Conservation (phyloP, 805 yeast genomes). For the Komagataella pseudopastoris region DNA sequence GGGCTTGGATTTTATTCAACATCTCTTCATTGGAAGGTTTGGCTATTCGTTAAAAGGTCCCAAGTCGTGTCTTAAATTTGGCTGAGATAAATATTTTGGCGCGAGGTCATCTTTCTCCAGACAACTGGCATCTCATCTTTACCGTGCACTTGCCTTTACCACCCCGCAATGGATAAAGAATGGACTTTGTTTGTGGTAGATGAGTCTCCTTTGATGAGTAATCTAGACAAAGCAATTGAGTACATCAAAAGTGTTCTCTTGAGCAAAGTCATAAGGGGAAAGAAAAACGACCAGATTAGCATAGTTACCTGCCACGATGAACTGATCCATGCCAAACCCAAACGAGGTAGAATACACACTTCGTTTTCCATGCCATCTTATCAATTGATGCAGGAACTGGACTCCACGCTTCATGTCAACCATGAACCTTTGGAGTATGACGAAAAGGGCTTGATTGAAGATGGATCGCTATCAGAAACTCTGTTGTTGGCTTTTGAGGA, state of each 20-base stretch:
- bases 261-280: slow-evolving; percentile 12
- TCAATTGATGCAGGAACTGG: slow-evolving; percentile 6
- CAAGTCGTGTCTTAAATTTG: background rate
- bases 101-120: background rate
- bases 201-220: slow-evolving; percentile 27
- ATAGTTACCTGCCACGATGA: slow-evolving; percentile 12
- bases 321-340: slow-evolving; percentile 10
- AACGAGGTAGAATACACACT: slow-evolving; percentile 7
- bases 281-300: slow-evolving; percentile 13
- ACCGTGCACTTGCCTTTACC: background rate
- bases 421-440: slow-evolving; percentile 4
- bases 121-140: background rate
- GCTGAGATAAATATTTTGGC: background rate
- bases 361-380: slow-evolving; percentile 9
- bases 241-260: slow-evolving; percentile 28
- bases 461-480: slow-evolving; percentile 15
- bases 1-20: background rate
- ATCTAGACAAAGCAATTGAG: slow-evolving; percentile 22
- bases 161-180: slow-evolving; percentile 8
- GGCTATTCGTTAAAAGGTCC: background rate
- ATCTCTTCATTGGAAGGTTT: background rate
- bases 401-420: slow-evolving; percentile 6
- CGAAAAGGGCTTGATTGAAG: slow-evolving; percentile 4
- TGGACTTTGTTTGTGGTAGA: slow-evolving; percentile 30
- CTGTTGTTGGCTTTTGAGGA: slow-evolving; percentile 12